A percentile compares a stretch with the other conserved stretches of the same genome.
These are phyloP conservation scores for Podaxis sp. DNA, from an alignment of 768 basidiomycete genomes.

Conservation along the genomic window DNA sequence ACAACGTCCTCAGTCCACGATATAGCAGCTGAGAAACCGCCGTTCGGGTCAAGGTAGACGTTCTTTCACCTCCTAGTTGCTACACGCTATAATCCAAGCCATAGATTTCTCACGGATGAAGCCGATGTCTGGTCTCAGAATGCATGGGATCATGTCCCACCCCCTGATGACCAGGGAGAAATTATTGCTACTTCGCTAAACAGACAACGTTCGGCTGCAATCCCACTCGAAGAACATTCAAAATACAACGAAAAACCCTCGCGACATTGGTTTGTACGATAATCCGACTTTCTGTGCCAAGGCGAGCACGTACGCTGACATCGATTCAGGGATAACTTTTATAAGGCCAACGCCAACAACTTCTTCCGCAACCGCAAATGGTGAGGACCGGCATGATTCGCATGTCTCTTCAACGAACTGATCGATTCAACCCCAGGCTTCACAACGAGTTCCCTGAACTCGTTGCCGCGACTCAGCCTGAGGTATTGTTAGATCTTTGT, in stretches of 20 bases:
- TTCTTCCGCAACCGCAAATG: conserved; percentile 97
- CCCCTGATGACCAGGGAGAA: conserved; percentile 79
- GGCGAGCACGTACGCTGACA: conserved; percentile 12
- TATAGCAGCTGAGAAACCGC: conserved; percentile 51
- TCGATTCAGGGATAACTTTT: conserved; percentile 86
- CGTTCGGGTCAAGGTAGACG: conserved; percentile 69
- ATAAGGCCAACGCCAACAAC: conserved; percentile 79
- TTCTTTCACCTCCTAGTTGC: not conserved
- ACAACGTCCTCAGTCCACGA: conserved; percentile 69
- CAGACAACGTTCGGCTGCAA: conserved; percentile 71
- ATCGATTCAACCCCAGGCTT: conserved; percentile 50
- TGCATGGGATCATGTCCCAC: conserved; percentile 90
- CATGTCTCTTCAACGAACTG: conserved; percentile 3
- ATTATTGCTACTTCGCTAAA: conserved; percentile 67
- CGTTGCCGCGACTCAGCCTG: conserved; percentile 60
- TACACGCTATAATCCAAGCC: not conserved
- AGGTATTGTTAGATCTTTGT: conserved; percentile 39
- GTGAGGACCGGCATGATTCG: conserved; percentile 30
- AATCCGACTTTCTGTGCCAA: too few species aligned
- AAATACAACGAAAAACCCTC: conserved; percentile 76
- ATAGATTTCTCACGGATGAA: conserved; percentile 68
- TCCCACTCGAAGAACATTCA: conserved; percentile 67
- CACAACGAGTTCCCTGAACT: conserved; percentile 95
- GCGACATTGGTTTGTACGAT: conserved; percentile 58
- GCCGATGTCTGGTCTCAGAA: conserved; percentile 84